Conservation (phyloP, 805 yeast species). For the Metschnikowia chrysomelidarum region DNA sequence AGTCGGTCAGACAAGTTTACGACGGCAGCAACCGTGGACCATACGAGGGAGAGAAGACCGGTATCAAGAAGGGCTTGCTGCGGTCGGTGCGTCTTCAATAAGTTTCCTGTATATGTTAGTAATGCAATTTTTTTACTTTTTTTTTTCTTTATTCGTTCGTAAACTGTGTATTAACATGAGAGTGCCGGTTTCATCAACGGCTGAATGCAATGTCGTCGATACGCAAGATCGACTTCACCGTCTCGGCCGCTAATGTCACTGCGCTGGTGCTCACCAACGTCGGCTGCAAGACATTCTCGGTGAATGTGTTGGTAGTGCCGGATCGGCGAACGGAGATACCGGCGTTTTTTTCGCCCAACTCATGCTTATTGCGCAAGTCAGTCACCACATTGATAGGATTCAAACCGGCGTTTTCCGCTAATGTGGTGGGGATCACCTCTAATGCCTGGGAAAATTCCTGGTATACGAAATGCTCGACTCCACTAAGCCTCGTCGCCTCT, state of each 20-base stretch:
- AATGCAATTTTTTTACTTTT: no score
- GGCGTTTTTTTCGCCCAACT: slow-evolving; percentile 85
- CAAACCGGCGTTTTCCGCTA: slow-evolving; percentile 94
- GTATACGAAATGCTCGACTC: slow-evolving; percentile 89
- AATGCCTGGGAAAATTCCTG: slow-evolving; percentile 89
- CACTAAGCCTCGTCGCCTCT: slow-evolving; percentile 71
- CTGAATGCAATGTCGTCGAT: slow-evolving; percentile 92
- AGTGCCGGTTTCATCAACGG: slow-evolving; percentile 8
- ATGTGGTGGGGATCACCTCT: slow-evolving; percentile 89
- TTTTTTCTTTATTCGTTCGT: neutral
- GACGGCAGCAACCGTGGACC: slow-evolving; percentile 64
- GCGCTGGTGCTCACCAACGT: slow-evolving; percentile 94
- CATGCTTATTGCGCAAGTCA: slow-evolving; percentile 88
- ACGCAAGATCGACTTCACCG: slow-evolving; percentile 92
- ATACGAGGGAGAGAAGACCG: slow-evolving; percentile 92
- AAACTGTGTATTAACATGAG: neutral
- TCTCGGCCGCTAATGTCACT: slow-evolving; percentile 90
- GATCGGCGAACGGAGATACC: slow-evolving; percentile 95
- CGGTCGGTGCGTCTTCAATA: slow-evolving; percentile 70
- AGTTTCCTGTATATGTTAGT: slow-evolving; percentile 1
- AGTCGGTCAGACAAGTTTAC: slow-evolving; percentile 88
- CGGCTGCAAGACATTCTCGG: slow-evolving; percentile 96
- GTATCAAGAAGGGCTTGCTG: slow-evolving; percentile 93
- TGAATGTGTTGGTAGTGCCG: slow-evolving; percentile 85
- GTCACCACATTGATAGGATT: slow-evolving; percentile 90